These are phyloP conservation scores for Aquanectria penicillioides DNA, from an alignment of 2,329 filamentous ascomycete species.

Conservation along the genomic window DNA sequence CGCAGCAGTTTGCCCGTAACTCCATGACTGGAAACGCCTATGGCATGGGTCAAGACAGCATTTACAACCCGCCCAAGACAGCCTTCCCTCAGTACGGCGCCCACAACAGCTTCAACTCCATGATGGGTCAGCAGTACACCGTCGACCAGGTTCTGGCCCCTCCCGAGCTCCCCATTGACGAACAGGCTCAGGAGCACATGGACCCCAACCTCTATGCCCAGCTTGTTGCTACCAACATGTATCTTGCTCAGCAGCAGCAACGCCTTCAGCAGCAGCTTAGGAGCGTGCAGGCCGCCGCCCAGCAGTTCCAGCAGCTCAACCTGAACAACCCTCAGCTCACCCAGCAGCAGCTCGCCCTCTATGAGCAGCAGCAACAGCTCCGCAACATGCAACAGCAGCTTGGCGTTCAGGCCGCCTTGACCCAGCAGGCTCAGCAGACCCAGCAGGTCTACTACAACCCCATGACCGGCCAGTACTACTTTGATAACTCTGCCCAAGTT, in stretches of 20 bases:
- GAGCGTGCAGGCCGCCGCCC: conserved; percentile 82
- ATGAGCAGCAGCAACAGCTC: conserved; percentile 55
- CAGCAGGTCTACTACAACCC: conserved; percentile 89
- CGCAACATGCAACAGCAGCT: conserved; percentile 54
- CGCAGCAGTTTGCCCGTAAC: conserved; percentile 56
- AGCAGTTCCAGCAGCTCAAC: conserved; percentile 83
- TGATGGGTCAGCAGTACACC: conserved; percentile 67
- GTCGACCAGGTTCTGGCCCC: conserved; percentile 91
- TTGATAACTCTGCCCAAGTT: conserved; percentile 69
- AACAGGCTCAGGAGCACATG: conserved; percentile 76
- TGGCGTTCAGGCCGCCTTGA: conserved; percentile 49
- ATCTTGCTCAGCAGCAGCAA: conserved; percentile 94
- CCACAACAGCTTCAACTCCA: conserved; percentile 46
- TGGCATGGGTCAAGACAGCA: conserved; percentile 53
- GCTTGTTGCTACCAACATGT: conserved; percentile 89
- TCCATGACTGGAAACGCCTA: conserved; percentile 57
- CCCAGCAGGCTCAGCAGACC: conserved; percentile 64
- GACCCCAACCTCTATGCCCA: conserved; percentile 90
- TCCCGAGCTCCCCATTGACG: conserved; percentile 79
- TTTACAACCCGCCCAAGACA: conserved; percentile 65
- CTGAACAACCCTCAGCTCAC: conserved; percentile 64
- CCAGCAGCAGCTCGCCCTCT: conserved; percentile 60
- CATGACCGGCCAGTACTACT: conserved; percentile 84
- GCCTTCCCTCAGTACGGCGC: conserved; percentile 61
- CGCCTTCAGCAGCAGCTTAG: conserved; percentile 93